Base-by-base conservation (phyloP, 1,139 yeast species). In the Saccharomyces hybrid region DNA sequence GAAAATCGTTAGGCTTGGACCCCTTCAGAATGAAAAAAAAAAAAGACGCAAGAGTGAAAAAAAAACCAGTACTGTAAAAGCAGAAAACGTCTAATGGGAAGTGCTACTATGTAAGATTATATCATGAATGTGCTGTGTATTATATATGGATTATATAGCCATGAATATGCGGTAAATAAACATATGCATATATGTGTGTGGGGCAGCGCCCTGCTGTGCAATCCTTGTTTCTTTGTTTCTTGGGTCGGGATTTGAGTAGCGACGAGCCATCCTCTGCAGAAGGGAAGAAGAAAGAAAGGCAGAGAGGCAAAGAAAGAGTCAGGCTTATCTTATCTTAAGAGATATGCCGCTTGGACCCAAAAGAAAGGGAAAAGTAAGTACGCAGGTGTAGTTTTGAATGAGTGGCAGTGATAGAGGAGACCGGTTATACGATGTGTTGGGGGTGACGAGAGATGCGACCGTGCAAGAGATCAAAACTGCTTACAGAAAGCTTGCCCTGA, bases 381-480 rank as follows among this genome's bases (percentile, higher is more conserved):
- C 28, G 31, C 31, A 16, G 49, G 25, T 31, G 49, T 47, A 28
- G n/a, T 28, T 28, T 26, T n/a, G 8, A 26, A 23, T 28, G 46
- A 32, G 42, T 20, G 26, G 26, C 8, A 41, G 28, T 28, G 31
- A 49, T n/a, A 14, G 30, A 8, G 14, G 14, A 14, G 11, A 46
- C 28, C 31, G 14, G 27, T 78, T 80, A 55, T 88, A 88, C 69
- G 89, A 80, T 57, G 74, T 87, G 6, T 78, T 88, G 30, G 95
- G 88, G 47, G 80, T 88, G 8, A 79, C 79, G 8, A 69, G 78
- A 20, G 76, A 80, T 25, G 95, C 96, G 6, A 72, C 85, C 1
- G 70, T 79, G 44, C 71, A 74, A 5, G 95, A 88, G 59, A 86
- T 88, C 65, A 83, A 85, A 61, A 82, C 80, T 69, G 93, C 96